phyloP scores from a whole-genome alignment of 768 basidiomycete genomes.

The Hortiboletus flavorubellus region DNA sequence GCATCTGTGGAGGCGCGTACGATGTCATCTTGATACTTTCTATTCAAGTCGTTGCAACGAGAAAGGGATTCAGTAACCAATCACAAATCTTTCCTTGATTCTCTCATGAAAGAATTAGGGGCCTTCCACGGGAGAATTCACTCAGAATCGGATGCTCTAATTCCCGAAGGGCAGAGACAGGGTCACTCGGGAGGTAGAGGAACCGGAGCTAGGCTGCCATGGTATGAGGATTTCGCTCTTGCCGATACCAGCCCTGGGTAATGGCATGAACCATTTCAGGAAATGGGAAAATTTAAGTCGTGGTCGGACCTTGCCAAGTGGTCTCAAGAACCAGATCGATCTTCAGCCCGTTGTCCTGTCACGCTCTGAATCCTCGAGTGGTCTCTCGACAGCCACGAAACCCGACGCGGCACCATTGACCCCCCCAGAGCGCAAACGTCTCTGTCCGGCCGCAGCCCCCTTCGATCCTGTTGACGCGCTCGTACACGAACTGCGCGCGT shows the following conservation, averaged over 20 bases:
- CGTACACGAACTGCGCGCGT: slow-evolving; percentile 9
- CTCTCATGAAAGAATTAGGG: slow-evolving; percentile 9
- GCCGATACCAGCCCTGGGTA: not conserved
- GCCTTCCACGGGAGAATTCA: not conserved
- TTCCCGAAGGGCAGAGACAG: not conserved
- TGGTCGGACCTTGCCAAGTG: not conserved
- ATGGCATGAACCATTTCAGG: not conserved
- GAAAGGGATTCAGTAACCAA: slow-evolving; percentile 5
- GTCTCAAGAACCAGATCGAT: not conserved
- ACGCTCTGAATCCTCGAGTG: not conserved
- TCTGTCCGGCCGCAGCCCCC: not conserved
- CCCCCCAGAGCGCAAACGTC: not conserved
- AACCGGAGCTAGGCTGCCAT: not conserved
- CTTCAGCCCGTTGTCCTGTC: not conserved
- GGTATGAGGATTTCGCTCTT: slow-evolving; percentile 1
- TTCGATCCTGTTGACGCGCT: not conserved
- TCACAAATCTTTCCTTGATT: slow-evolving; percentile 11
- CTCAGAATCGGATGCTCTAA: not conserved
- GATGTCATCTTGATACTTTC: not conserved
- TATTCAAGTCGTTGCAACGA: slow-evolving; percentile 9
- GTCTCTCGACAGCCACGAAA: not conserved
- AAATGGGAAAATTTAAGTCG: slow-evolving; percentile 8
- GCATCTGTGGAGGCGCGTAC: not conserved
- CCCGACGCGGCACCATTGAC: not conserved
- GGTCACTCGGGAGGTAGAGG: not conserved